Percentiles rank a stretch among this genome's conserved stretches.
These are phyloP conservation scores for Clarireedia sp. DNA, from an alignment of 2,329 filamentous ascomycete genomes.

Conservation along the genomic window DNA sequence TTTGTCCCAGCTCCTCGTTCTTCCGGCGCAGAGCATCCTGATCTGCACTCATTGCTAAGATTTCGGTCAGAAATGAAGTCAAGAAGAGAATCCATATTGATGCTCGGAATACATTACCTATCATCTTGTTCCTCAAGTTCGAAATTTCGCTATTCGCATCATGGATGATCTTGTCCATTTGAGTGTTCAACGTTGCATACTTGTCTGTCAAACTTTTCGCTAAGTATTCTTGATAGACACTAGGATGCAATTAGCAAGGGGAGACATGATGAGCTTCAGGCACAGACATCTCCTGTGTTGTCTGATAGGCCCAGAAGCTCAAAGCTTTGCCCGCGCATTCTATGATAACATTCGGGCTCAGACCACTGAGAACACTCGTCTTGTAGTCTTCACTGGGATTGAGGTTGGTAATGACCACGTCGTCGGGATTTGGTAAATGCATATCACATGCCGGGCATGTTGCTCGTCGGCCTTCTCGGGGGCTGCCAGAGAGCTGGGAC, in stretches of 20 bases:
- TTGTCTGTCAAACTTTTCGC: conserved; percentile 66
- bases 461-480: conserved; percentile 42
- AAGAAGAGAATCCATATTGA: neutral
- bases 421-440: conserved; percentile 61
- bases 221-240: conserved; percentile 69
- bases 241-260: conserved; percentile 31
- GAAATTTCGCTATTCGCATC: conserved; percentile 69
- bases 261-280: conserved; percentile 8
- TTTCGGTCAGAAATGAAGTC: conserved; percentile 9
- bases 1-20: conserved; percentile 61
- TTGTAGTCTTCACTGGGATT: conserved; percentile 86
- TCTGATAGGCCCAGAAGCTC: conserved; percentile 82
- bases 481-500: conserved; percentile 46
- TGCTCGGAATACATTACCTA: conserved; percentile 38
- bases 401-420: conserved; percentile 63
- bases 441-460: conserved; percentile 71
- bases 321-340: conserved; percentile 76
- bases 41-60: conserved; percentile 48
- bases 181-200: conserved; percentile 53
- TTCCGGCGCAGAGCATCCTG: conserved; percentile 58
- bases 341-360: conserved; percentile 75
- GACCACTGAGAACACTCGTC: conserved; percentile 72
- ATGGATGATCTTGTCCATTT: conserved; percentile 65
- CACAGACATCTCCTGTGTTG: conserved; percentile 69
- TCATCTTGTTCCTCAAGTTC: conserved; percentile 55